These are phyloP conservation scores for Bromus sterilis DNA, from an alignment of 176 grass and related monocot species.

Conservation along the genomic window DNA sequence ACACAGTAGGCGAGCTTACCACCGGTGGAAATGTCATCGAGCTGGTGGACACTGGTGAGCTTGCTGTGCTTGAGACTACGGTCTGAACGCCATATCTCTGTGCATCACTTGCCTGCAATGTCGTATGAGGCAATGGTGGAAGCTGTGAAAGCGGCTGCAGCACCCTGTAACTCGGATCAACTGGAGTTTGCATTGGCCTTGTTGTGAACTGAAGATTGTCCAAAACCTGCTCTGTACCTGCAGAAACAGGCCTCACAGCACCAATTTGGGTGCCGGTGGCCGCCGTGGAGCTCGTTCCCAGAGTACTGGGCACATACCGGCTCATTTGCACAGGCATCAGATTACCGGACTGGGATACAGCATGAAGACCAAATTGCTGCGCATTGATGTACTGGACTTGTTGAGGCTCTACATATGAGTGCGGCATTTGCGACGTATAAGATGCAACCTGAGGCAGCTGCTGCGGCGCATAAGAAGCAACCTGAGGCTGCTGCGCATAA, in stretches of 20 bases:
- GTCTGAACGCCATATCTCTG: constrained; percentile 30
- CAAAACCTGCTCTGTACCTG: constrained; percentile 23
- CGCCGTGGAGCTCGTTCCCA: not conserved
- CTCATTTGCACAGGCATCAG: constrained; percentile 45
- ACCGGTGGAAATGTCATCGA: constrained; percentile 30
- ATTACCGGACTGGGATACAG: constrained; percentile 30
- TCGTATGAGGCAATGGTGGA: constrained; percentile 52
- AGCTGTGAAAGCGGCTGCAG: constrained; percentile 67
- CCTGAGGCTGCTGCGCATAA: constrained; percentile 42
- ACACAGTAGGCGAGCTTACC: constrained; percentile 10
- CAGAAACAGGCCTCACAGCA: constrained; percentile 26
- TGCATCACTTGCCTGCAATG: constrained; percentile 42
- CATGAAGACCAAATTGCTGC: constrained; percentile 43
- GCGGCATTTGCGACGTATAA: constrained; percentile 41
- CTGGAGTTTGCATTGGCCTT: constrained; percentile 27
- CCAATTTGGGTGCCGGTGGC: constrained; percentile 3
- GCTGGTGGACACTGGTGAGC: constrained; percentile 1
- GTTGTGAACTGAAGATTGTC: constrained; percentile 40
- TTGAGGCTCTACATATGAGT: constrained; percentile 49
- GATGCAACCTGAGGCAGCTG: constrained; percentile 12
- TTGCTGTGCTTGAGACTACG: constrained; percentile 9
- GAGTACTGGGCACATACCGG: constrained; percentile 34
- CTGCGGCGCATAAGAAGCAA: constrained; percentile 24
- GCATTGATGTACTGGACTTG: constrained; percentile 58
- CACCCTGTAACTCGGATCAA: constrained; percentile 54